Evolutionary conservation across 2,329 filamentous ascomycete species (phyloP).

Genomic region (Beauveria bassiana): DNA sequence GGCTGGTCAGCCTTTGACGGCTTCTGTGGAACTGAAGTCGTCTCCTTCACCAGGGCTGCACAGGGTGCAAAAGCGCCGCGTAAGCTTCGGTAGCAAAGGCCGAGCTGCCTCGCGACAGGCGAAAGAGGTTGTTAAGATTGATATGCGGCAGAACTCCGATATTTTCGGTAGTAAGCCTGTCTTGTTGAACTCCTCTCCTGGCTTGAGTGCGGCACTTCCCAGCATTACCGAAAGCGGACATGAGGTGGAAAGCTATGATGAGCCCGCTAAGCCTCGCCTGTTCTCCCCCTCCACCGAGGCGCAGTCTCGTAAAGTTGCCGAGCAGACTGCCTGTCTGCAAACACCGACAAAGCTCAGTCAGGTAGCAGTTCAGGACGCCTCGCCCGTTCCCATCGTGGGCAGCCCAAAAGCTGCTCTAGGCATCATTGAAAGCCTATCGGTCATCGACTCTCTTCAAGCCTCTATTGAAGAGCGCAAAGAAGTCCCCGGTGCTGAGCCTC

Average conservation of each 20-base stretch:
- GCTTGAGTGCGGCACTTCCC: neutral
- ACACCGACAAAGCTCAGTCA: neutral
- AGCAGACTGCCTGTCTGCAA: neutral
- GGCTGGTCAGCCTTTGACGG: neutral
- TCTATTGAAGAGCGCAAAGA: neutral
- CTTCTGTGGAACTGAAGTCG: neutral
- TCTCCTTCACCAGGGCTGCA: neutral
- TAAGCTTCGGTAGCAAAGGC: neutral
- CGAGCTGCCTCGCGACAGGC: slow-evolving; percentile 1
- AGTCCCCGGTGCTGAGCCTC: neutral
- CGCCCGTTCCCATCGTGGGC: neutral
- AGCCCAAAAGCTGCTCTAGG: neutral
- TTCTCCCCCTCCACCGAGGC: neutral
- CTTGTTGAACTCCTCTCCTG: slow-evolving; percentile 1
- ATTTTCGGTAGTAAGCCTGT: slow-evolving; percentile 24
- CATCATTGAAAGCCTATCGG: neutral
- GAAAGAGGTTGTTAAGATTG: slow-evolving; percentile 24
- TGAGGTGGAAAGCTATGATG: neutral
- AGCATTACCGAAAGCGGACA: slow-evolving; percentile 4
- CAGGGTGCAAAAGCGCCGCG: neutral
- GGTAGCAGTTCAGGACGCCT: neutral
- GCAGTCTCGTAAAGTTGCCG: neutral
- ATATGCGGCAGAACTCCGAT: slow-evolving; percentile 27
- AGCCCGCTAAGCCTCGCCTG: neutral
- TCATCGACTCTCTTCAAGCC: neutral